phyloP scores from a whole-genome alignment of 805 yeast species.

The Teunomyces tritomae region DNA sequence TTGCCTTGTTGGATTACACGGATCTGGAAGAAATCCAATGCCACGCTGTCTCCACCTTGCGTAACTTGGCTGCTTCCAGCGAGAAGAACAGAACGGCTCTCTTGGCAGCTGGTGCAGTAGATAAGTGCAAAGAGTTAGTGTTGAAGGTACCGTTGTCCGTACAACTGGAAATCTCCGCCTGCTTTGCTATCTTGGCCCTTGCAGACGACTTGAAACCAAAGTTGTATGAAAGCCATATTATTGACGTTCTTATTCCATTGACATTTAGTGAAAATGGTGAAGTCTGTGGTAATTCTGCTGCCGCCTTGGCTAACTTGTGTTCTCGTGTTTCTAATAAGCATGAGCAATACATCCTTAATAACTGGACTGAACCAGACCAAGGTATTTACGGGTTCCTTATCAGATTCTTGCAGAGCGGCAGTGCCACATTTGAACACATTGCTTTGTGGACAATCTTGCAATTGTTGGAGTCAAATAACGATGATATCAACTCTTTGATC shows the following conservation, averaged over 20 bases:
- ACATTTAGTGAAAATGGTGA: slow-evolving; percentile 86
- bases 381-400: slow-evolving; percentile 84
- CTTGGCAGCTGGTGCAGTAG: slow-evolving; percentile 93
- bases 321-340: slow-evolving; percentile 81
- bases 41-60: slow-evolving; percentile 93
- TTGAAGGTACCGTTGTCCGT: slow-evolving; percentile 84
- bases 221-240: slow-evolving; percentile 76
- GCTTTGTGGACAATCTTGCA: slow-evolving; percentile 97
- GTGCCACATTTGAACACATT: slow-evolving; percentile 95
- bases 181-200: slow-evolving; percentile 92
- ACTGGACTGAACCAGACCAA: slow-evolving; percentile 77
- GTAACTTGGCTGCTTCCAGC: slow-evolving; percentile 93
- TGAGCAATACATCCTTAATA: slow-evolving; percentile 63
- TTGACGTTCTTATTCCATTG: slow-evolving; percentile 87
- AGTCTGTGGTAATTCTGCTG: slow-evolving; percentile 97
- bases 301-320: slow-evolving; percentile 93
- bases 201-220: slow-evolving; percentile 92
- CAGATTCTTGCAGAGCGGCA: slow-evolving; percentile 76
- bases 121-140: slow-evolving; percentile 85
- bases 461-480: slow-evolving; percentile 81
- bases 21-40: slow-evolving; percentile 97
- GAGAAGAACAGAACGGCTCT: slow-evolving; percentile 90
- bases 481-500: slow-evolving; percentile 53
- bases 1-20: slow-evolving; percentile 73
- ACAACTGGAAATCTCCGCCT: slow-evolving; percentile 94